Evolutionary conservation across 345 rosid species (phyloP).

Genomic region (Citropsis articulata): DNA sequence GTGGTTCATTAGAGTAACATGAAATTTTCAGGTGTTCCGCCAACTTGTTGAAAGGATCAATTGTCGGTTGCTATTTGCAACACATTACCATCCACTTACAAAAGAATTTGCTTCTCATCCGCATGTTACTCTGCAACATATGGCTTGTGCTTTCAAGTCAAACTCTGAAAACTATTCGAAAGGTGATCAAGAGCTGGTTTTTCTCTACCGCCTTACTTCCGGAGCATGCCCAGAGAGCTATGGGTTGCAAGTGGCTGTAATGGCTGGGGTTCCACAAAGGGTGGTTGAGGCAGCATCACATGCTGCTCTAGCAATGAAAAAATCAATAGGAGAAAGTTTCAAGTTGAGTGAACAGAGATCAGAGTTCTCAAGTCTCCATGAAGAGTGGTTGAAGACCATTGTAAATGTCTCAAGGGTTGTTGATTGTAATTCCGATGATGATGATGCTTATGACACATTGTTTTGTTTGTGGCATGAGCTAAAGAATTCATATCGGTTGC

Average conservation of each 20-base stretch:
- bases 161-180: conserved; percentile 26
- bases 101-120: conserved; percentile 91
- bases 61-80: conserved; percentile 85
- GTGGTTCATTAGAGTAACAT: not conserved
- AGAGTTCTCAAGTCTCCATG: conserved; percentile 88
- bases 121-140: conserved; percentile 73
- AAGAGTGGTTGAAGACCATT: conserved; percentile 72
- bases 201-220: conserved; percentile 65
- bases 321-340: conserved; percentile 62
- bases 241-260: conserved; percentile 79
- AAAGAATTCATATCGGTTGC: conserved; percentile 28
- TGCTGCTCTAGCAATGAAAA: conserved; percentile 67
- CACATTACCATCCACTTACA: conserved; percentile 92
- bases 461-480: conserved; percentile 86
- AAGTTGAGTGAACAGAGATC: conserved; percentile 75
- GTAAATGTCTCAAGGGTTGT: conserved; percentile 30
- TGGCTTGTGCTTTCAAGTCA: conserved; percentile 71
- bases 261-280: conserved; percentile 85
- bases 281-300: conserved; percentile 62
- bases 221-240: conserved; percentile 97
- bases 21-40: conserved; percentile 63
- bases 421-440: conserved; percentile 26
- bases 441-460: conserved; percentile 60
- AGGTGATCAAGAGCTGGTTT: conserved; percentile 55
- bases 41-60: conserved; percentile 88